A percentile compares a stretch with the other conserved stretches of the same genome.
These are phyloP conservation scores for Clonostachys chloroleuca DNA, from an alignment of 2,329 filamentous ascomycete species.

Conservation along the genomic window DNA sequence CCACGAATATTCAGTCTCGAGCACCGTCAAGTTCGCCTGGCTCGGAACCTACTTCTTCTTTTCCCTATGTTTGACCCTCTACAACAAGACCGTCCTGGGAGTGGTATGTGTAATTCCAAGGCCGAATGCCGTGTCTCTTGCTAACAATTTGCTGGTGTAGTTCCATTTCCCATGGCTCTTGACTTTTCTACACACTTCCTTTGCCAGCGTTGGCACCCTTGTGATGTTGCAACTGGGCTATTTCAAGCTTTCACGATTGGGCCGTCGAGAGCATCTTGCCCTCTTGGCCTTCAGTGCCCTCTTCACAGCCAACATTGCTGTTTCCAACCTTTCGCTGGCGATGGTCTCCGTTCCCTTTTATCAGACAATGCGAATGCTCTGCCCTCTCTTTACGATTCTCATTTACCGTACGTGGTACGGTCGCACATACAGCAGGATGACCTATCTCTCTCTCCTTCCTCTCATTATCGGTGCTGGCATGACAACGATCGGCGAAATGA, in stretches of 20 bases:
- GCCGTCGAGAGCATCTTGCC: slow-evolving; percentile 46
- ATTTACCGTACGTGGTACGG: slow-evolving; percentile 54
- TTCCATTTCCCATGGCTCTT: slow-evolving; percentile 58
- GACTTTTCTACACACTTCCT: slow-evolving; percentile 53
- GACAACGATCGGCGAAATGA: slow-evolving; percentile 59
- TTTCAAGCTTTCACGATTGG: slow-evolving; percentile 47
- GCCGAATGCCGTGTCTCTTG: neutral
- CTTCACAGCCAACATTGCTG: slow-evolving; percentile 60
- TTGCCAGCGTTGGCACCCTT: slow-evolving; percentile 51
- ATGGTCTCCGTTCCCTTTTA: slow-evolving; percentile 64
- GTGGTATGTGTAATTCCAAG: slow-evolving; percentile 26
- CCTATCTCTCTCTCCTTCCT: slow-evolving; percentile 57
- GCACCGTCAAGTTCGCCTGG: slow-evolving; percentile 42
- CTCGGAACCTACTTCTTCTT: slow-evolving; percentile 47
- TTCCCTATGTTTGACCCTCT: slow-evolving; percentile 44
- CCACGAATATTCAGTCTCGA: slow-evolving; percentile 38
- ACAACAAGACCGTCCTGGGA: slow-evolving; percentile 54
- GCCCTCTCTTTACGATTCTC: slow-evolving; percentile 56
- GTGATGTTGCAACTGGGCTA: slow-evolving; percentile 44
- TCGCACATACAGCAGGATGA: slow-evolving; percentile 48
- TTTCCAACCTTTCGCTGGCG: slow-evolving; percentile 58
- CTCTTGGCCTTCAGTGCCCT: slow-evolving; percentile 54
- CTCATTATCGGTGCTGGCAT: slow-evolving; percentile 55
- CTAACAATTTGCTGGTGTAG: slow-evolving; percentile 18
- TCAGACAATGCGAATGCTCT: slow-evolving; percentile 59